These are phyloP conservation scores for Whalleya microplaca DNA, from an alignment of 2,329 filamentous ascomycete genomes.

Conservation along the genomic window DNA sequence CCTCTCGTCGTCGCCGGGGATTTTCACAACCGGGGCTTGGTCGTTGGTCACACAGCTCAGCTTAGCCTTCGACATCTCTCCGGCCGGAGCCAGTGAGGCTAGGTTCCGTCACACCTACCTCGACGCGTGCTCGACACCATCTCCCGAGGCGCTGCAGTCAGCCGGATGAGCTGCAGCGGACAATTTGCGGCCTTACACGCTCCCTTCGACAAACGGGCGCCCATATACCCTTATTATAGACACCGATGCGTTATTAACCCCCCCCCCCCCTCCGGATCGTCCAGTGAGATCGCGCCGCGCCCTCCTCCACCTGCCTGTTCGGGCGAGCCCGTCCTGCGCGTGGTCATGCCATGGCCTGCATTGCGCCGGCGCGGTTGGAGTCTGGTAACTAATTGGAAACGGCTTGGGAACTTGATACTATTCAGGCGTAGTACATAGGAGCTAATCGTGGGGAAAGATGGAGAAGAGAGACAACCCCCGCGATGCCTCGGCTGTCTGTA, in stretches of 20 bases:
- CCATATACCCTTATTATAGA: no score
- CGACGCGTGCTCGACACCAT: neutral
- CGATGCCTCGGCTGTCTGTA: neutral
- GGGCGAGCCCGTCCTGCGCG: slow-evolving; percentile 11
- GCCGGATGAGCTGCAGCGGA: neutral
- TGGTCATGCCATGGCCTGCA: slow-evolving; percentile 5
- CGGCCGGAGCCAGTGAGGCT: neutral
- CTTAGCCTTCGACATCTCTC: no score
- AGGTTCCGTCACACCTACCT: neutral
- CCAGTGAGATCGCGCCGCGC: slow-evolving; percentile 20
- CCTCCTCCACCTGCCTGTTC: slow-evolving; percentile 26
- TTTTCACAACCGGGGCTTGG: no score
- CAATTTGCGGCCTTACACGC: neutral
- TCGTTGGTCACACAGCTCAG: no score
- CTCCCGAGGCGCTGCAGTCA: neutral
- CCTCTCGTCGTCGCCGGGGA: no score
- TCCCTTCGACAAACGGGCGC: no score
- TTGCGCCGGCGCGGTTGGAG: neutral
- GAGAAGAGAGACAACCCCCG: neutral
- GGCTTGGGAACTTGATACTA: neutral
- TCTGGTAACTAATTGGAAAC: neutral
- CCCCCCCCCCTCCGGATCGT: neutral
- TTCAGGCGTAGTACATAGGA: neutral
- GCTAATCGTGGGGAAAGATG: neutral
- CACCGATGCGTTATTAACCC: neutral